Evolutionary conservation across 257 asterid genomes (phyloP).

Genomic region (Lycium barbarum): DNA sequence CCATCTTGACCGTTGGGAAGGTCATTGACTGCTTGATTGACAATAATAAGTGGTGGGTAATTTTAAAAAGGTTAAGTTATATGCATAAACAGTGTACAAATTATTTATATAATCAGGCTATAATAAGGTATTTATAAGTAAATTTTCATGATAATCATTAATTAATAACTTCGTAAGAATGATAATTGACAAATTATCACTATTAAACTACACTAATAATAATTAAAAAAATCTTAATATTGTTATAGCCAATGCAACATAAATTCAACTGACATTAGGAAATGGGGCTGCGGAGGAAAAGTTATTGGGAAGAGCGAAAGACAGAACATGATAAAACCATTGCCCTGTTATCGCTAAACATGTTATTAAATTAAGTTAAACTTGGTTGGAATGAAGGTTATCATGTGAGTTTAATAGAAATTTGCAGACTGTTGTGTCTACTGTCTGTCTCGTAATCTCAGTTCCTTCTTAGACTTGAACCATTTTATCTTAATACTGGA

Average conservation of each 20-base stretch:
- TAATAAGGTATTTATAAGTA: too few relatives aligned
- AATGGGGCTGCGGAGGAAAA: neutral
- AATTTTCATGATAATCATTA: too few relatives aligned
- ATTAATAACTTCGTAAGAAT: too few relatives aligned
- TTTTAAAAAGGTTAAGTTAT: too few relatives aligned
- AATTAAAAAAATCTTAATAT: too few relatives aligned
- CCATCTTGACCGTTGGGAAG: too few relatives aligned
- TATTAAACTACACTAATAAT: too few relatives aligned
- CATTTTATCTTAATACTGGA: conserved; percentile 5
- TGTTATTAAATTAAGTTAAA: neutral
- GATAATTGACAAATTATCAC: too few relatives aligned
- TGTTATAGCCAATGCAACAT: neutral
- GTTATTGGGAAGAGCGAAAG: neutral
- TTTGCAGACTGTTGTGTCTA: conserved; percentile 17
- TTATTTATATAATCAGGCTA: too few relatives aligned
- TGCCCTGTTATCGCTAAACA: conserved; percentile 24
- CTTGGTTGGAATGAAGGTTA: conserved; percentile 24
- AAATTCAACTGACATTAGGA: neutral
- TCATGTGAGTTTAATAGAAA: neutral
- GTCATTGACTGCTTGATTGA: too few relatives aligned
- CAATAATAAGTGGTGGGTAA: too few relatives aligned
- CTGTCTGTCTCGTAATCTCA: conserved; percentile 24
- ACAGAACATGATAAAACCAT: conserved; percentile 19
- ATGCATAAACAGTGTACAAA: too few relatives aligned
- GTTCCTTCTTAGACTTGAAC: neutral